phyloP scores from a whole-genome alignment of 2,329 filamentous ascomycete genomes.

The Zarea fungicola region DNA sequence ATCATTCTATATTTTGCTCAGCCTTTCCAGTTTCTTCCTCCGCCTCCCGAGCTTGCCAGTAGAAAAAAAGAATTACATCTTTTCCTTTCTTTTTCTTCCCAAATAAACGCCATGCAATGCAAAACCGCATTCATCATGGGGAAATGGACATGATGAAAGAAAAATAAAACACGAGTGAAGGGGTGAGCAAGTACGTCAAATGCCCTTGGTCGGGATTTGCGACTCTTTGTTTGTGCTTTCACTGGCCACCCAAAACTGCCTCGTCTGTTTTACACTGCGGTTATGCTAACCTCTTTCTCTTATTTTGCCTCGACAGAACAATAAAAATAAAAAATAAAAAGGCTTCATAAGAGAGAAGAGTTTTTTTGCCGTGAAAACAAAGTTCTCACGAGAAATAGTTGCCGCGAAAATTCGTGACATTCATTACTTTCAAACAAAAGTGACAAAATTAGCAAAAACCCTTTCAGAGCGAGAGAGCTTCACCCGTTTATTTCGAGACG shows the following conservation, averaged over 20 bases:
- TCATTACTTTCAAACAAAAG: not conserved
- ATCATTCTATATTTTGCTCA: no score
- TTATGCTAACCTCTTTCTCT: not conserved
- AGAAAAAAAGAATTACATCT: no score
- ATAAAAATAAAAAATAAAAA: not conserved
- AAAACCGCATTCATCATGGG: conserved; percentile 15
- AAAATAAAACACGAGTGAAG: not conserved
- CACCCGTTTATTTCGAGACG: conserved; percentile 44
- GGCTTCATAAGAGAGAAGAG: conserved; percentile 11
- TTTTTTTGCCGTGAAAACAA: conserved; percentile 18
- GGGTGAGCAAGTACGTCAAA: not conserved
- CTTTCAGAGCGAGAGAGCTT: no score
- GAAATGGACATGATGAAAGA: conserved; percentile 2
- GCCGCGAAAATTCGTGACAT: not conserved
- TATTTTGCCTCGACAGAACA: not conserved
- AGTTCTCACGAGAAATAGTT: conserved; percentile 8
- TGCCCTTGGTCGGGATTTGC: not conserved
- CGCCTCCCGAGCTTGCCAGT: no score
- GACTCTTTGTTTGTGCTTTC: not conserved
- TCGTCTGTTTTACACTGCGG: conserved; percentile 2
- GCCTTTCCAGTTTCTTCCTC: no score
- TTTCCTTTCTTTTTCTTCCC: conserved; percentile 26
- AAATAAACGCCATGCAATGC: conserved; percentile 21
- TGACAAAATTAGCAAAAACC: not conserved
- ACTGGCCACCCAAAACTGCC: not conserved